Conservation (phyloP, 1,139 yeast species). For the Ashbya aceris region DNA sequence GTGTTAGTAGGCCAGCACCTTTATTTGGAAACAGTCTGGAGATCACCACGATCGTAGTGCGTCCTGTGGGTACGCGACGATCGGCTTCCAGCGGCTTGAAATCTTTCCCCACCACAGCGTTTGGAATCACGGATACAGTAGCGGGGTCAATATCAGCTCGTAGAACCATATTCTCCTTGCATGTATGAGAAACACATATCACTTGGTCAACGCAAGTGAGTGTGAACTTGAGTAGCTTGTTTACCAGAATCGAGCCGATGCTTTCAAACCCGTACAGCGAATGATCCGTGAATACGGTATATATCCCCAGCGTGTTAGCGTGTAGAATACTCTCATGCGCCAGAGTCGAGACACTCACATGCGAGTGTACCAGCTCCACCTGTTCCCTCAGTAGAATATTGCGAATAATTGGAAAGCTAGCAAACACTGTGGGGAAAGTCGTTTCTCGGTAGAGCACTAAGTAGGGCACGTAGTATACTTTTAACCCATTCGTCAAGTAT, state of each 20-base stretch:
- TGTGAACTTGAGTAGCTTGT: constrained; percentile 76
- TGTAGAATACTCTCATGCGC: constrained; percentile 89
- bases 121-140: constrained; percentile 83
- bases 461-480: constrained; percentile 86
- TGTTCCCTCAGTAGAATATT: constrained; percentile 78
- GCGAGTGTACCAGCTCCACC: constrained; percentile 89
- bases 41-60: constrained; percentile 79
- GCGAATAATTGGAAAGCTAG: constrained; percentile 76
- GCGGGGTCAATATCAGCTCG: constrained; percentile 77
- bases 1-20: constrained; percentile 84
- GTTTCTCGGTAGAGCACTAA: constrained; percentile 72
- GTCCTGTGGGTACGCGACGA: constrained; percentile 11
- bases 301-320: constrained; percentile 86
- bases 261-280: constrained; percentile 92
- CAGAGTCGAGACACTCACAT: constrained; percentile 77
- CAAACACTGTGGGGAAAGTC: constrained; percentile 81
- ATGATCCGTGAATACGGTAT: constrained; percentile 91
- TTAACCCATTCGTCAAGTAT: constrained; percentile 76
- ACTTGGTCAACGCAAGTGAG: constrained; percentile 83
- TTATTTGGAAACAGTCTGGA: constrained; percentile 91
- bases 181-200: constrained; percentile 92
- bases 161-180: constrained; percentile 90
- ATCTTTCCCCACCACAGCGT: constrained; percentile 82
- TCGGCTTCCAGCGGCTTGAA: constrained; percentile 46
- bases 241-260: constrained; percentile 73